phyloP scores from a whole-genome alignment of 139 green algal species.

The Nannochloris sp. region DNA sequence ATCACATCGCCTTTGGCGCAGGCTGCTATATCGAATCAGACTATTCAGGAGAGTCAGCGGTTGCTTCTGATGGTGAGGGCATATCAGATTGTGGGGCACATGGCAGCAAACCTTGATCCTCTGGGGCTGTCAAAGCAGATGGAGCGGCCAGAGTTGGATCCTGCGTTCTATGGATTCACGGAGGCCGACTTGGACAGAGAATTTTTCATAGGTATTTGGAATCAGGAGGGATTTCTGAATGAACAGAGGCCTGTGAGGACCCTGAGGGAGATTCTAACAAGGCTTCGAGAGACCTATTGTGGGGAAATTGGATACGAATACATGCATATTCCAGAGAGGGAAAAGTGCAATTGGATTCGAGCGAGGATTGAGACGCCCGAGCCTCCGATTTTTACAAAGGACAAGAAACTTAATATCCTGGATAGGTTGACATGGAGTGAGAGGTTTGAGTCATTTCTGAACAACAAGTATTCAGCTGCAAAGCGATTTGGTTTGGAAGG shows the following conservation, averaged over 20 bases:
- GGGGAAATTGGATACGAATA: constrained; percentile 76
- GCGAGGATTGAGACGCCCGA: constrained; percentile 68
- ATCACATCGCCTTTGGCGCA: constrained; percentile 47
- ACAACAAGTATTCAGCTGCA: constrained; percentile 85
- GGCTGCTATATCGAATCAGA: constrained; percentile 76
- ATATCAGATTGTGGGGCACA: constrained; percentile 84
- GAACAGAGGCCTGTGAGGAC: constrained; percentile 75
- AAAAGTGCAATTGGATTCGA: constrained; percentile 94
- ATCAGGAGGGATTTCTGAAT: constrained; percentile 78
- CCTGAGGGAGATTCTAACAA: constrained; percentile 74
- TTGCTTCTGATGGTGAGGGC: constrained; percentile 86
- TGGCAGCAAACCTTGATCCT: constrained; percentile 81
- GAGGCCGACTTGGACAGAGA: constrained; percentile 92
- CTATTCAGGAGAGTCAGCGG: constrained; percentile 89
- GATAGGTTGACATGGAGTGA: constrained; percentile 87
- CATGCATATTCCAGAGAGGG: constrained; percentile 95
- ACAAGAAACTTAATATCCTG: constrained; percentile 77
- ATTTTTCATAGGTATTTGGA: constrained; percentile 93
- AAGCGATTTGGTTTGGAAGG: constrained; percentile 89
- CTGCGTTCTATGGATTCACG: constrained; percentile 83
- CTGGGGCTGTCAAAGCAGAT: constrained; percentile 64
- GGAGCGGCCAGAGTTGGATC: constrained; percentile 66
- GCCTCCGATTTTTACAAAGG: constrained; percentile 24
- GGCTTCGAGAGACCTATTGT: constrained; percentile 87
- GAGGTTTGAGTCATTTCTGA: constrained; percentile 94